These are phyloP conservation scores for Candida krabiensis DNA, from an alignment of 805 yeast genomes.

Conservation along the genomic window DNA sequence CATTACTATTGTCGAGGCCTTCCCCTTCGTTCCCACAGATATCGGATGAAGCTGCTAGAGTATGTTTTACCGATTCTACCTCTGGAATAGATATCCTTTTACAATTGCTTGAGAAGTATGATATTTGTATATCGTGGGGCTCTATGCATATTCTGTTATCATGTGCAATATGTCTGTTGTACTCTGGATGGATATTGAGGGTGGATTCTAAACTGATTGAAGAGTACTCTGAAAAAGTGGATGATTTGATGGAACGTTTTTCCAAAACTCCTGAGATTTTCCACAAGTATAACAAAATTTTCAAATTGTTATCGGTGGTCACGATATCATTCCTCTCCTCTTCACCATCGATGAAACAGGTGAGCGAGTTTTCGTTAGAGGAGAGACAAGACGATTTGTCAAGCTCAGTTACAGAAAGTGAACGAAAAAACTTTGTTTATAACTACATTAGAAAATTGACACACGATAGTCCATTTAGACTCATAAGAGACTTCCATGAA, in stretches of 20 bases:
- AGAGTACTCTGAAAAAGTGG: background rate
- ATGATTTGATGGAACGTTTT: background rate
- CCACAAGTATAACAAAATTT: background rate
- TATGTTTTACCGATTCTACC: conserved; percentile 3
- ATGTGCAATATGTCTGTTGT: conserved; percentile 1
- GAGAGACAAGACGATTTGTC: background rate
- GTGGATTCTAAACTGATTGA: background rate
- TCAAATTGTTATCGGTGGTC: background rate
- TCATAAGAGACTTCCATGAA: background rate
- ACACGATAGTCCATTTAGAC: background rate
- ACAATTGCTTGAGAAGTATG: background rate
- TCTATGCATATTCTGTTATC: conserved; percentile 2
- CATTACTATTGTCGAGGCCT: conserved; percentile 2
- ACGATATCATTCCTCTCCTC: background rate
- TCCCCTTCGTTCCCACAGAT: conserved; percentile 6
- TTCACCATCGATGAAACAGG: background rate
- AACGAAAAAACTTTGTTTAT: background rate
- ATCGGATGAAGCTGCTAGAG: background rate
- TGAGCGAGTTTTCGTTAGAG: background rate
- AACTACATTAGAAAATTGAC: background rate
- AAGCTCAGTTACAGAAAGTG: background rate
- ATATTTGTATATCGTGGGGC: conserved; percentile 1
- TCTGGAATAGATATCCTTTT: conserved; percentile 1
- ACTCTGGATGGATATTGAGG: background rate
- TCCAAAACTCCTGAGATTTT: background rate